Evolutionary conservation across 495 filamentous ascomycete species (phyloP), one percentile per base, ranked within the genome.

Genomic region (Trichocladium antarcticum): DNA sequence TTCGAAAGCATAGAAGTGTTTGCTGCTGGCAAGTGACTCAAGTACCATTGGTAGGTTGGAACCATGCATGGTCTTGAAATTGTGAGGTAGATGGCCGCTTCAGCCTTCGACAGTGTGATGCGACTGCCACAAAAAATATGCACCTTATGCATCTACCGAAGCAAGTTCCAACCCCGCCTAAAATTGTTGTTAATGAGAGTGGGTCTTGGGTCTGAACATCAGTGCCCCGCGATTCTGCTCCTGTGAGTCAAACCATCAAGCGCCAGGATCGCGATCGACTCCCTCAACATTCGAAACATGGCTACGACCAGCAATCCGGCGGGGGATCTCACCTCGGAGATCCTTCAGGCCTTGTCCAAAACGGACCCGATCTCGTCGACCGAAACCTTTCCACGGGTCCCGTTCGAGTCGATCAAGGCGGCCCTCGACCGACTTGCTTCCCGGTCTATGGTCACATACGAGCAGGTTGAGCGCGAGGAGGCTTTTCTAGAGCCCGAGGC

Each of bases 361-460:
- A 60, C 81, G 42, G 73, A 77, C 41, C 77, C 84, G 24, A 71
- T 95, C 47, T 65, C 82, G 47, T 90, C 87, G 40, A 71, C 66
- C 62, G 79, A 87, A 60, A 80, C 79, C 61, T 94, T 96, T 72
- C 81, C 92, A 50, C 65, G 77, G 53, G 64, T 74, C 55, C 74
- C 83, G 57, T 84, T 86, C 60, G 68, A 71, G 36, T 79, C 79
- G 37, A 68, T 95, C 57, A 96, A 95, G 66, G 83, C 84, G 49
- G 87, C 89, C 46, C 74, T 95, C 38, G 89, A 95, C 68, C 76
- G 89, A 45, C 76, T 98, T 21, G 80, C 71, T 14, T 87, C 85
- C 24, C 77, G 92, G 51, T 76, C 79, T 22, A 95, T 98, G 89
- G 73, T 96, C 53, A 67, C 73, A 48, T 95, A 93, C 68, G 81